A percentile compares a stretch with the other conserved stretches of the same genome.
Conservation (phyloP, 768 basidiomycete genomes). For the Phaeotremella skinneri region DNA sequence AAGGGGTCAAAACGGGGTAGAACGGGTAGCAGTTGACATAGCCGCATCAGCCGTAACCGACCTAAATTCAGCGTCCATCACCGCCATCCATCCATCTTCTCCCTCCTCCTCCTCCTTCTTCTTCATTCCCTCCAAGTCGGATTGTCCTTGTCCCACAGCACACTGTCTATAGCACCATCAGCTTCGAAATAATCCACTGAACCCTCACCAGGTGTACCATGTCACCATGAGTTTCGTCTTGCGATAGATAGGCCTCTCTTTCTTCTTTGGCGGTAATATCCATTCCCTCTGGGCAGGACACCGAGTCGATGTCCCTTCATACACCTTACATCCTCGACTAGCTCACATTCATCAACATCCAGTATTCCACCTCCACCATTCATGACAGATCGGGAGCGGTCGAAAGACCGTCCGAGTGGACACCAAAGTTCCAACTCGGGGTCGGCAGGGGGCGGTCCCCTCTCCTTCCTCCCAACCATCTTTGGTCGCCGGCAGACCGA, state of each 20-base stretch:
- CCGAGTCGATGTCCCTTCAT: background rate
- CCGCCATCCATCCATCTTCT: no score
- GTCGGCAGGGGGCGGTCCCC: constrained; percentile 13
- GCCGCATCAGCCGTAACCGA: no score
- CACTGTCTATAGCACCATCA: no score
- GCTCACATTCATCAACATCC: background rate
- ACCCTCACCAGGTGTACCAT: constrained; percentile 14
- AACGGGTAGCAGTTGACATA: no score
- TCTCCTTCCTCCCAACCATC: constrained; percentile 20
- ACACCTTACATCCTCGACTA: background rate
- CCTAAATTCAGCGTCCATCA: no score
- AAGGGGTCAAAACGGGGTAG: no score
- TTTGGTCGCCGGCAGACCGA: constrained; percentile 18
- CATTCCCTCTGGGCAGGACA: background rate
- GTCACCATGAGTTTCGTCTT: constrained; percentile 23
- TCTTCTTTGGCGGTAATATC: no score
- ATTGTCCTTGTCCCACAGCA: no score
- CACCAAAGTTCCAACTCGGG: constrained; percentile 16
- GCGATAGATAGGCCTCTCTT: constrained; percentile 13
- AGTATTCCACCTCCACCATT: constrained; percentile 13
- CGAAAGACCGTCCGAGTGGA: constrained; percentile 19
- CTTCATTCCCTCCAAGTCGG: no score
- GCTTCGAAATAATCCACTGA: no score
- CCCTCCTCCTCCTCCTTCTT: no score
- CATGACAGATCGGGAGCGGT: constrained; percentile 28